Conservation (phyloP, 208 protist genomes). For the Leishmania guyanensis region DNA sequence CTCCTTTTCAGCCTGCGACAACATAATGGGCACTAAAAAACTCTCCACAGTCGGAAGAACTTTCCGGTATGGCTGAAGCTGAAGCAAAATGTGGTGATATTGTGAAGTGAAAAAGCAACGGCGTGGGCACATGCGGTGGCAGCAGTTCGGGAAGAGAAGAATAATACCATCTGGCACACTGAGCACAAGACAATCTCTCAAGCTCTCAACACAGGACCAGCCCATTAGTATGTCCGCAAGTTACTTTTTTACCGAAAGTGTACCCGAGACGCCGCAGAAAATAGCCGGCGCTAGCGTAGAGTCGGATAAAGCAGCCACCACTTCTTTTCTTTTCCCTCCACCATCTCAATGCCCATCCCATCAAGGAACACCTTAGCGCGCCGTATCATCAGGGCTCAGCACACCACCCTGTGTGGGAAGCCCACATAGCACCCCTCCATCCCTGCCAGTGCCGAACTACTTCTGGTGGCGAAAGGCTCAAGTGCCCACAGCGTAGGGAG, state of each 20-base stretch:
- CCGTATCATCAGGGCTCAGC: not conserved
- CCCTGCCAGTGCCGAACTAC: not conserved
- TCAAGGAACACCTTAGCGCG: too few relatives aligned
- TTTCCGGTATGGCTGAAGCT: not conserved
- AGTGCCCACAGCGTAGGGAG: not conserved
- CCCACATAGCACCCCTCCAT: not conserved
- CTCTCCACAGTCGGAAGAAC: not conserved
- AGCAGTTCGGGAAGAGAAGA: not conserved
- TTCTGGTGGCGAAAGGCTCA: not conserved
- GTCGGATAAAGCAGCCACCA: too few relatives aligned
- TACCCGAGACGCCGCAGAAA: too few relatives aligned
- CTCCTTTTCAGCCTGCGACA: not conserved
- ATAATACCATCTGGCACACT: not conserved
- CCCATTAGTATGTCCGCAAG: not conserved
- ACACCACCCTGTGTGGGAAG: not conserved
- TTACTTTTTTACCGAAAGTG: not conserved
- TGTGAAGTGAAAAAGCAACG: not conserved
- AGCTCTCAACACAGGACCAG: not conserved
- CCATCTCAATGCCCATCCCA: not conserved
- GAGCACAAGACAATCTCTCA: not conserved
- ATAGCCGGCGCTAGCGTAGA: not conserved
- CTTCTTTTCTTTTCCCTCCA: not conserved
- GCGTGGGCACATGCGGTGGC: not conserved
- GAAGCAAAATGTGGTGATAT: not conserved
- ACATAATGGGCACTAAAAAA: not conserved